Conservation (phyloP, 139 green algal species). For the Gonium pectorale region DNA sequence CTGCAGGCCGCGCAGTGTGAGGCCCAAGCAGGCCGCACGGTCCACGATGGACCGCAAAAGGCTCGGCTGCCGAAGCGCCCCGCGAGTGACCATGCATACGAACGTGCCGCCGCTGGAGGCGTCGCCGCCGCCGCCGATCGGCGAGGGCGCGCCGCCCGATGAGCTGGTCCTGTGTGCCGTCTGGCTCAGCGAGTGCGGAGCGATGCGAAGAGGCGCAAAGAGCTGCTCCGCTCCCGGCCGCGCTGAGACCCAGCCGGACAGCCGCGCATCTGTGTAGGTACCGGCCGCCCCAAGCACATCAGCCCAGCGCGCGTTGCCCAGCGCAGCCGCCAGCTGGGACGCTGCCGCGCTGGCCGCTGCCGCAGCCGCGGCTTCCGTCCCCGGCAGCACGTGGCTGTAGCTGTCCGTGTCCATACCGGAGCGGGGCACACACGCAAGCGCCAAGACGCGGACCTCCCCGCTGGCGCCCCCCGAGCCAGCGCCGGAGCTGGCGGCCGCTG, state of each 20-base stretch:
- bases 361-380: background rate
- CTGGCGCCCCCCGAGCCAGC: background rate
- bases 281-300: background rate
- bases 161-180: background rate
- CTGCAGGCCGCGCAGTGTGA: conserved; percentile 31
- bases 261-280: background rate
- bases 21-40: conserved; percentile 3
- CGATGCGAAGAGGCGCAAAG: background rate
- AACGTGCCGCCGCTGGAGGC: background rate
- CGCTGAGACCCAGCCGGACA: background rate
- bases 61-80: background rate
- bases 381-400: conserved; percentile 17
- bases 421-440: conserved; percentile 2
- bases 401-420: conserved; percentile 1
- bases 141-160: background rate
- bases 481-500: too few species aligned
- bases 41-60: background rate
- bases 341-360: background rate
- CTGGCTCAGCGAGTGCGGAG: background rate
- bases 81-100: background rate
- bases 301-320: background rate
- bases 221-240: background rate
- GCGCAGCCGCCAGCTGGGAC: background rate
- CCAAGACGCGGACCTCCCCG: conserved; percentile 23
- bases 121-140: background rate